Evolutionary conservation across 2,329 filamentous ascomycete genomes (phyloP).

Genomic region (Chrysoporthe deuterocubensis): DNA sequence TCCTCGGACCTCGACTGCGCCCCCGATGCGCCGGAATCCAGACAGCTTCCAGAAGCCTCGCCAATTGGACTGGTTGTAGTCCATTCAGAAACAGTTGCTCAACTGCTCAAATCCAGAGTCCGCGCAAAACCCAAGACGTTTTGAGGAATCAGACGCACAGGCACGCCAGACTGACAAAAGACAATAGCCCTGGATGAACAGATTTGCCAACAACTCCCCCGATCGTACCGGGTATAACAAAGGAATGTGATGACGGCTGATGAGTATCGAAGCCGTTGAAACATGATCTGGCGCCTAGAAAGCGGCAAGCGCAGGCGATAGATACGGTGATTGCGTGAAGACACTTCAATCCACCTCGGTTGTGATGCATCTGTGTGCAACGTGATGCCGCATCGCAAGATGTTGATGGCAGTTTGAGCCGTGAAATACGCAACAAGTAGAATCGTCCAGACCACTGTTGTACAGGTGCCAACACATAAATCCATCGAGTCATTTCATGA

Average conservation of each 20-base stretch:
- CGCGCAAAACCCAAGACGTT: conserved; percentile 15
- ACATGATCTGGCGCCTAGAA: not conserved
- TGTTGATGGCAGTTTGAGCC: not conserved
- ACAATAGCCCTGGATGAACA: conserved; percentile 19
- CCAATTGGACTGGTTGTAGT: conserved; percentile 13
- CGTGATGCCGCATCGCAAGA: not conserved
- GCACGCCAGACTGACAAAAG: conserved; percentile 25
- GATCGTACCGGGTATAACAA: conserved; percentile 24
- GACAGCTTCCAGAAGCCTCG: conserved; percentile 19
- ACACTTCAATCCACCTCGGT: conserved; percentile 6
- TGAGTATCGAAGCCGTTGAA: conserved; percentile 21
- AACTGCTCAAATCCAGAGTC: conserved; percentile 24
- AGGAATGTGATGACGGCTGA: conserved; percentile 25
- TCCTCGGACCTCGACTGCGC: conserved; percentile 25
- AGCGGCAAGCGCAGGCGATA: conserved; percentile 8
- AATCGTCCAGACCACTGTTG: not conserved
- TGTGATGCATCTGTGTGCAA: conserved; percentile 1
- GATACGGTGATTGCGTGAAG: conserved; percentile 15
- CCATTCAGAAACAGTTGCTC: conserved; percentile 13
- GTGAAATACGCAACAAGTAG: not conserved
- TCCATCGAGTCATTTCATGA: not conserved
- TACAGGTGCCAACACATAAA: not conserved
- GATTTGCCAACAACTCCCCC: conserved; percentile 26
- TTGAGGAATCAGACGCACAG: conserved; percentile 17
- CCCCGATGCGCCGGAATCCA: conserved; percentile 18